Evolutionary conservation across 805 yeast genomes (phyloP), one percentile per base, ranked within the genome.

Genomic region (Wickerhamomyces pijperi): DNA sequence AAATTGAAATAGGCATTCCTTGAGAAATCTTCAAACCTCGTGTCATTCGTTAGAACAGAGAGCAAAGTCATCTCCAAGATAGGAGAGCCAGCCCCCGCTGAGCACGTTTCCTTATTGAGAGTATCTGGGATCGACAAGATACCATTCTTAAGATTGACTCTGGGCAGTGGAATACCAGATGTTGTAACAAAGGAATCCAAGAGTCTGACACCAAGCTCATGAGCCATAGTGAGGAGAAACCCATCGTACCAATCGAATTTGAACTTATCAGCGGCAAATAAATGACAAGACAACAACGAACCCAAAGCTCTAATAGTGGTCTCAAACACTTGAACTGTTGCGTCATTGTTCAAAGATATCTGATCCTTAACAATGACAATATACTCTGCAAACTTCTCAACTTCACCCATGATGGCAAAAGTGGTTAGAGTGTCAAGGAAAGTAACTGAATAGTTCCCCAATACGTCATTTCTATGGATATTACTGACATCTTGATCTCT

Each of bases 241-340:
- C 94, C 94, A 51, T 82, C 76, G 54, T 88, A 86, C 0, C 56
- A 54, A 2, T 54, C 54, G 2, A 67, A 51, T 12, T 55, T 43
- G 45, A 61, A 58, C 35, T 50, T 50, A 18, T 55, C 56, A 4
- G 51, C 50, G 0, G 85, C 83, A 50, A 74, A 81, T 34, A 85
- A 60, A 60, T 88, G 97, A 0, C 85, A 75, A 2, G 90, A 78
- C 18, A 88, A 53, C 23, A 88, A 63, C 0, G 95, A 86, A 0
- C 97, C 97, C 19, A 88, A 53, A 2, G 84, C 73, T 32, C 97
- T 61, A 15, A 90, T 88, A 5, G 86, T 75, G 3, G 83, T 71
- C 56, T 88, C 97, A 56, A 88, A 88, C 1, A 88, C 94, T 53
- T 88, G 97, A 0, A 88, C 80, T 2, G 78, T 74, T 9, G 86